Evolutionary conservation across 371 early-diverging fungal genomes (phyloP).

Genomic region (Lichtheimia hyalospora): DNA sequence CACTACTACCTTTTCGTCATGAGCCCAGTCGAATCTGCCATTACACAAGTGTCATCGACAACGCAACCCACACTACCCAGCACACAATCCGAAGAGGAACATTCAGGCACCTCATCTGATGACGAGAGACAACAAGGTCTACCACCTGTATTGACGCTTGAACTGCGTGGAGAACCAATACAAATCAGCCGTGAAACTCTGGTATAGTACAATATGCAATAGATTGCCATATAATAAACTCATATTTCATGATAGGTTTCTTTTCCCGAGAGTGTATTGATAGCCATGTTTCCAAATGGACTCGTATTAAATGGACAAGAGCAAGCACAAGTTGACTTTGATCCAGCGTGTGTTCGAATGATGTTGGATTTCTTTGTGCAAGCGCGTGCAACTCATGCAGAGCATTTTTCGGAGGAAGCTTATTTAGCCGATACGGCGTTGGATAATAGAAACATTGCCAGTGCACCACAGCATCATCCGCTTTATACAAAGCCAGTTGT

Average conservation of each 20-base stretch:
- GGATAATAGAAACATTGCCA: conserved; percentile 15
- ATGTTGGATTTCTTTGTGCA: conserved; percentile 27
- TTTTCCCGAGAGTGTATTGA: conserved; percentile 74
- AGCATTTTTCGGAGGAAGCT: conserved; percentile 23
- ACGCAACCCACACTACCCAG: too few relatives aligned
- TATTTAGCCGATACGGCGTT: conserved; percentile 31
- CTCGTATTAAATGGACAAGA: conserved; percentile 57
- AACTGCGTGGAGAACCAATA: conserved; percentile 71
- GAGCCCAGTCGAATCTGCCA: too few relatives aligned
- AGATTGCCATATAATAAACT: too few relatives aligned
- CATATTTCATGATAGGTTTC: conserved; percentile 14
- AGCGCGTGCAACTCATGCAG: too few relatives aligned
- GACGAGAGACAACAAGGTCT: conserved; percentile 38
- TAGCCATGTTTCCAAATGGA: conserved; percentile 85
- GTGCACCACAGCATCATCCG: conserved; percentile 26
- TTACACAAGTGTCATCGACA: too few relatives aligned
- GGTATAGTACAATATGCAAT: conserved; percentile 15
- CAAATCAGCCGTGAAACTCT: conserved; percentile 75
- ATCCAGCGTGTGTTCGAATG: conserved; percentile 62
- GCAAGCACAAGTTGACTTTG: conserved; percentile 62
- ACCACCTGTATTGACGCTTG: conserved; percentile 63
- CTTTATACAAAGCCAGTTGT: conserved; percentile 69
- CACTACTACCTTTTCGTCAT: too few relatives aligned
- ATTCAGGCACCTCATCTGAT: background rate
- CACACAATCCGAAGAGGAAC: too few relatives aligned